These are phyloP conservation scores for Cajanus cajan DNA, from an alignment of 306 rosid species.

Conservation along the genomic window DNA sequence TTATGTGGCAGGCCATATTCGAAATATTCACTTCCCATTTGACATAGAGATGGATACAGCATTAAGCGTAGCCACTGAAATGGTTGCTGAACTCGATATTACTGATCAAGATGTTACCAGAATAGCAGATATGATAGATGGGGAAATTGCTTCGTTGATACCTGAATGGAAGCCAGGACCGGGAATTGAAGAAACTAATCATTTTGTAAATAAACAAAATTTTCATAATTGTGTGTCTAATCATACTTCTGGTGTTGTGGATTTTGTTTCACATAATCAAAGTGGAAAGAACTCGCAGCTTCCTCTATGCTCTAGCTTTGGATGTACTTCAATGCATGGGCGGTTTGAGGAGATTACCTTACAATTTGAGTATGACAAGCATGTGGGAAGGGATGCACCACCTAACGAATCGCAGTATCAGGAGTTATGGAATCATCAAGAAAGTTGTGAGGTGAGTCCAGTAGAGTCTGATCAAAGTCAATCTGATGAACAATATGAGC, in stretches of 20 bases:
- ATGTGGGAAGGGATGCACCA: slow-evolving; percentile 32
- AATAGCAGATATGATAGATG: slow-evolving; percentile 95
- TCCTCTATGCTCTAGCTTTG: slow-evolving; percentile 53
- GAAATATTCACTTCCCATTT: slow-evolving; percentile 85
- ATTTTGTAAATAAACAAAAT: slow-evolving; percentile 43
- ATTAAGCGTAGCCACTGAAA: slow-evolving; percentile 83
- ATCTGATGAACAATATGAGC: slow-evolving; percentile 64
- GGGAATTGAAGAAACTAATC: slow-evolving; percentile 60
- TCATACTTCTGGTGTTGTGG: slow-evolving; percentile 45
- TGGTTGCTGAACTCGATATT: slow-evolving; percentile 91
- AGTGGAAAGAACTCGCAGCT: slow-evolving; percentile 42
- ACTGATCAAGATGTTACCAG: slow-evolving; percentile 79
- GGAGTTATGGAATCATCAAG: slow-evolving; percentile 61
- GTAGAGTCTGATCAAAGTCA: slow-evolving; percentile 63
- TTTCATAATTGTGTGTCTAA: slow-evolving; percentile 65
- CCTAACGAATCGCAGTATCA: slow-evolving; percentile 41
- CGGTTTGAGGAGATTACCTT: slow-evolving; percentile 87
- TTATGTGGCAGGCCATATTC: slow-evolving; percentile 62
- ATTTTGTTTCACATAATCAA: slow-evolving; percentile 40
- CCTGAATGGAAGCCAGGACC: slow-evolving; percentile 78
- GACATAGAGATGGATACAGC: slow-evolving; percentile 82
- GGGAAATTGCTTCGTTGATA: slow-evolving; percentile 77
- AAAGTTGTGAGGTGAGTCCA: slow-evolving; percentile 65
- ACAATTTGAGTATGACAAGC: slow-evolving; percentile 55
- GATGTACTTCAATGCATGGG: slow-evolving; percentile 76